phyloP scores from a whole-genome alignment of 1,139 yeast genomes.

The Zygoascus meyerae region DNA sequence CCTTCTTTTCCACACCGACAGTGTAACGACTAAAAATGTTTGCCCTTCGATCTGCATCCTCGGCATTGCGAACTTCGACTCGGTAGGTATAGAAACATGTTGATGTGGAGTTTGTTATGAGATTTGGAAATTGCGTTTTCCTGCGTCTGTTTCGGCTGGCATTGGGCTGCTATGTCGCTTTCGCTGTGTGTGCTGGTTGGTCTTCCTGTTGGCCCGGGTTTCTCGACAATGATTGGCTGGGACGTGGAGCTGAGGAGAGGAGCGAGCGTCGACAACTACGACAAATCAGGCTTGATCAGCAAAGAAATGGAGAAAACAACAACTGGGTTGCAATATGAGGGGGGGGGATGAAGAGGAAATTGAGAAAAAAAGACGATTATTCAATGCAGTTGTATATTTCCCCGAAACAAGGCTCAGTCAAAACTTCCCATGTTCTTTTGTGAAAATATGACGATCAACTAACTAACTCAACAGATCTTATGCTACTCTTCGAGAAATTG shows the following conservation, averaged over 20 bases:
- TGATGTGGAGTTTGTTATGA: background rate
- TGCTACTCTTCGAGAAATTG: constrained; percentile 98
- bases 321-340: too few species aligned
- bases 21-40: constrained; percentile 6
- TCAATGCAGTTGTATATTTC: too few species aligned
- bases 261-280: background rate
- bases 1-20: background rate
- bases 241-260: background rate
- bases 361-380: too few species aligned
- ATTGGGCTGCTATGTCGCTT: background rate
- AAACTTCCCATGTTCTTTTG: too few species aligned
- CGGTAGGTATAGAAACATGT: constrained; percentile 7
- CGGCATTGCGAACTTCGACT: constrained; percentile 12
- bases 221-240: constrained; percentile 3
- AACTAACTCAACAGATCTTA: constrained; percentile 54
- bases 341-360: too few species aligned
- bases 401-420: too few species aligned
- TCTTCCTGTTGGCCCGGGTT: background rate
- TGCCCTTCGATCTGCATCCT: constrained; percentile 12
- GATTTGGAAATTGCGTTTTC: background rate
- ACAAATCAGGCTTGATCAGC: too few species aligned
- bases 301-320: too few species aligned
- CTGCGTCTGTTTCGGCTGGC: background rate
- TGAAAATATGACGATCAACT: too few species aligned
- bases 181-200: background rate